Percentiles rank a stretch among this genome's conserved stretches.
phyloP scores from a whole-genome alignment of 148 eudicot species.

The Simmondsia chinensis region DNA sequence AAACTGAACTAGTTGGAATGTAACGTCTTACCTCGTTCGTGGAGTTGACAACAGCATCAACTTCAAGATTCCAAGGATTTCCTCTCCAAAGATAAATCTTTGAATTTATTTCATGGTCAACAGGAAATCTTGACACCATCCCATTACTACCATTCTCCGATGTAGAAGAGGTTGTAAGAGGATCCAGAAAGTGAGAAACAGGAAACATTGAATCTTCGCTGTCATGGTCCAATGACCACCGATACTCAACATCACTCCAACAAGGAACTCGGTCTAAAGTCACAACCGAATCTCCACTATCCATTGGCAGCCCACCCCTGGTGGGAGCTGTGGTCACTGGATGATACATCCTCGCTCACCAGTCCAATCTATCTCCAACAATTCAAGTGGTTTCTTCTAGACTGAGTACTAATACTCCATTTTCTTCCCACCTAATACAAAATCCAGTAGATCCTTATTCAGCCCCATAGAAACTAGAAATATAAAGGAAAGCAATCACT shows the following conservation, averaged over 20 bases:
- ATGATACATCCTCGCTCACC: slow-evolving; percentile 33
- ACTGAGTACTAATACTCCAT: slow-evolving; percentile 3
- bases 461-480: slow-evolving; percentile 4
- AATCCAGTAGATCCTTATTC: slow-evolving; percentile 5
- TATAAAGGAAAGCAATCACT: too few relatives aligned
- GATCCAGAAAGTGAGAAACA: slow-evolving; percentile 60
- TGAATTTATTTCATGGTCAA: slow-evolving; percentile 76
- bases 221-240: slow-evolving; percentile 45
- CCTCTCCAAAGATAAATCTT: slow-evolving; percentile 97
- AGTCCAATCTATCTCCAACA: slow-evolving; percentile 7
- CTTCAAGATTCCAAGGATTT: slow-evolving; percentile 97
- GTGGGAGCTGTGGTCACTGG: slow-evolving; percentile 47
- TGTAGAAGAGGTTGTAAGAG: slow-evolving; percentile 62
- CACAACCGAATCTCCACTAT: slow-evolving; percentile 68
- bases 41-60: slow-evolving; percentile 98
- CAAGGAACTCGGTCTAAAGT: slow-evolving; percentile 93
- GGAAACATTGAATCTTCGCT: slow-evolving; percentile 46
- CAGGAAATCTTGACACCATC: slow-evolving; percentile 73
- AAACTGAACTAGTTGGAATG: too few relatives aligned
- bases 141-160: slow-evolving; percentile 56
- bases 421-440: slow-evolving; percentile 9
- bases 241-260: slow-evolving; percentile 77
- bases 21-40: slow-evolving; percentile 93
- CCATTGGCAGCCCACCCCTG: slow-evolving; percentile 65
- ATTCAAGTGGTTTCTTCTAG: slow-evolving; percentile 6